Evolutionary conservation across 2,329 filamentous ascomycete species (phyloP), one percentile per base, ranked within the genome.

Genomic region (Podosphaera aphanis): DNA sequence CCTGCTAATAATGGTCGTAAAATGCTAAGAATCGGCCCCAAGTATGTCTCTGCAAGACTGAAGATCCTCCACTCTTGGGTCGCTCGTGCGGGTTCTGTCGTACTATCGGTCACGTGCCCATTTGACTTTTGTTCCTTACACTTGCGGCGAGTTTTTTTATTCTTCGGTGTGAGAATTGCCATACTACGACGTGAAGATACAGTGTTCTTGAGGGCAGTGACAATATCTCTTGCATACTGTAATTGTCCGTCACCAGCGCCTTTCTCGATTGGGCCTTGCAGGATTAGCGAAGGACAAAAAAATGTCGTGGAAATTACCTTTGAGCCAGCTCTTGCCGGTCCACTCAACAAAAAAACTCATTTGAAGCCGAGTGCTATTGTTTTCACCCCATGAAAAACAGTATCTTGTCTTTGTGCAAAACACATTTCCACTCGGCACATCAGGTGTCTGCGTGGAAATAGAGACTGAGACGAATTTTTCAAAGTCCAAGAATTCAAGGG

Each of bases 241-340:
- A 69, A 70, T 62, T 98, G 90, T 23, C 90, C 90, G 47, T 94
- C 86, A 50, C 81, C 86, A 38, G 86, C 84, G 49, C 84, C 88
- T 61, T 93, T 94, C 60, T 98, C 90, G 54, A 98, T 98, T 2
- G 90, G 83, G 50, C 82, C 85, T n/a, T 93, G 43, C 18, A 38
- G 1, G 29, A 25, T 43, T 21, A 38, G 11, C 6, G 35, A 15
- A 3, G 25, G 4, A 19, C 15, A 10, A 19, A 42, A 23, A 42
- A 16, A 16, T 5, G 5, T 8, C 3, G 16, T 18, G 18, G 15
- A 31, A 49, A 67, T 59, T 66, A 92, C 86, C 83, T 66, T 90
- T 94, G 40, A 98, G 66, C 90, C 90, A 98, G 65, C 86, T 94
- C 69, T 95, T 98, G 55, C 86, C 86, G 2, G 79, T 79, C 92